phyloP scores from a whole-genome alignment of 139 green algal genomes.

The Chlorella sp. region DNA sequence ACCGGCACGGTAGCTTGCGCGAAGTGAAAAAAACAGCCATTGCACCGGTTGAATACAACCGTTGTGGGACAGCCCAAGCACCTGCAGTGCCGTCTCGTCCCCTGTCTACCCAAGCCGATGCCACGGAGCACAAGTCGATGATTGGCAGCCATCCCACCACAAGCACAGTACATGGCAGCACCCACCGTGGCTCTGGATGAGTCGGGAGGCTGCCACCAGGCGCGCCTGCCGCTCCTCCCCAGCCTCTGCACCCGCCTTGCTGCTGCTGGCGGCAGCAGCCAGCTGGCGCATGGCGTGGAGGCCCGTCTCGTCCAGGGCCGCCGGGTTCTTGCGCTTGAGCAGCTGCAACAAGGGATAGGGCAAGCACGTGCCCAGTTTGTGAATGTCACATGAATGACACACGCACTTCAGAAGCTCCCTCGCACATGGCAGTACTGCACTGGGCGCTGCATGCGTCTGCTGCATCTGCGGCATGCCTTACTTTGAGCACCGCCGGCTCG shows the following conservation, averaged over 20 bases:
- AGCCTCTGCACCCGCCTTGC: no score
- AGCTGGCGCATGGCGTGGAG: conserved; percentile 7
- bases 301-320: background rate
- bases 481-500: background rate
- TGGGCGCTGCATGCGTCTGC: background rate
- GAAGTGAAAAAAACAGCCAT: no score
- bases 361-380: background rate
- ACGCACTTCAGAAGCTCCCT: background rate
- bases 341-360: background rate
- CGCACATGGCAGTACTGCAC: background rate
- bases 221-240: background rate
- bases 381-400: background rate
- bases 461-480: background rate
- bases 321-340: background rate
- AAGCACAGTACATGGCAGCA: no score
- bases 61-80: no score
- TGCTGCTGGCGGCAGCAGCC: background rate
- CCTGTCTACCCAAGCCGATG: no score
- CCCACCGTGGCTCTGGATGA: background rate
- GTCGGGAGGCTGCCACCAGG: background rate
- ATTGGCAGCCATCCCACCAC: no score
- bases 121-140: no score
- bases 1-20: no score
- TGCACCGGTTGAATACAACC: no score
- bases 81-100: no score